phyloP scores from a whole-genome alignment of 1,284 basidiomycete species.

The Ceratorhiza oryzae-sativae region DNA sequence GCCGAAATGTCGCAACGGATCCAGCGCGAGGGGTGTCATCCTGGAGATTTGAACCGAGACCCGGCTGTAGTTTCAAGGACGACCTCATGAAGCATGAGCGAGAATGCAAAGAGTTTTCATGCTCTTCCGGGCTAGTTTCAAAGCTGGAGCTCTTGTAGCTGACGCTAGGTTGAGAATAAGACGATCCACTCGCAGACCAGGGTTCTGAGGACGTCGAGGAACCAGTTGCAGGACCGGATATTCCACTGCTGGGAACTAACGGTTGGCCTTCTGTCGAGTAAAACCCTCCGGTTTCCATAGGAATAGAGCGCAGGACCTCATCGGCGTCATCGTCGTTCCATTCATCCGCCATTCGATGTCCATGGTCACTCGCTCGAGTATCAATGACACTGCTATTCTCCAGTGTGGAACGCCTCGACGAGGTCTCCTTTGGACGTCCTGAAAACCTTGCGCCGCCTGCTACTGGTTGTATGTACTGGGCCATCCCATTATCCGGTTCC shows the following conservation, averaged over 20 bases:
- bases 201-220: slow-evolving; percentile 22
- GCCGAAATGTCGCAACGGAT: slow-evolving; percentile 8
- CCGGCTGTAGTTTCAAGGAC: not conserved
- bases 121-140: not conserved
- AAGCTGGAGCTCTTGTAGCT: slow-evolving; percentile 5
- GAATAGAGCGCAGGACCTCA: slow-evolving; percentile 23
- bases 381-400: not conserved
- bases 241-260: not conserved
- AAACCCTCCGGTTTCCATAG: slow-evolving; percentile 3
- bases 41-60: not conserved
- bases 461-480: not conserved
- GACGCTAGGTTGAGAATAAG: not conserved
- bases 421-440: not conserved
- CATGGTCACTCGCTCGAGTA: not conserved
- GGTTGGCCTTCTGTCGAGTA: slow-evolving; percentile 2
- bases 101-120: not conserved
- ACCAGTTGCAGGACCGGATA: not conserved
- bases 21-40: slow-evolving; percentile 34
- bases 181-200: slow-evolving; percentile 26
- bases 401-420: not conserved
- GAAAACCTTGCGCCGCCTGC: not conserved
- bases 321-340: slow-evolving; percentile 23
- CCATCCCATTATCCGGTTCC: not conserved
- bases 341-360: not conserved
- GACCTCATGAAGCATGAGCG: not conserved